A percentile compares a stretch with the other conserved stretches of the same genome.
These are phyloP conservation scores for Truncatella angustata DNA, from an alignment of 2,329 filamentous ascomycete species.

Conservation along the genomic window DNA sequence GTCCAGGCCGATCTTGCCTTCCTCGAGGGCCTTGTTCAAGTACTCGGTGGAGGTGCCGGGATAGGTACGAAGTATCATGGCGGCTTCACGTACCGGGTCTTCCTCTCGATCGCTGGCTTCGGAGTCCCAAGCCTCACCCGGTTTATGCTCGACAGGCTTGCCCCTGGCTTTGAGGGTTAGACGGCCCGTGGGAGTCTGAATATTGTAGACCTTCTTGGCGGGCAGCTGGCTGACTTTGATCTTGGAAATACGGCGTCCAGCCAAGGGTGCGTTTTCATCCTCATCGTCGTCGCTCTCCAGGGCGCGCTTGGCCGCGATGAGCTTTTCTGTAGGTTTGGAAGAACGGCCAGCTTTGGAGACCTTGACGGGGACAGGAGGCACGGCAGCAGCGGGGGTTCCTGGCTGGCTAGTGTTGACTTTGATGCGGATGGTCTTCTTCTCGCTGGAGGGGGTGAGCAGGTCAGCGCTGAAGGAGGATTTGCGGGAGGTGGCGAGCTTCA, in stretches of 20 bases:
- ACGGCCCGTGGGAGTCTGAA: constrained; percentile 32
- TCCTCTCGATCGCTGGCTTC: constrained; percentile 87
- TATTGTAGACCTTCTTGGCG: constrained; percentile 25
- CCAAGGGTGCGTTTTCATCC: constrained; percentile 36
- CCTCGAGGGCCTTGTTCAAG: constrained; percentile 70
- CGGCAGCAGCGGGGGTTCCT: constrained; percentile 24
- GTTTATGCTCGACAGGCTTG: constrained; percentile 65
- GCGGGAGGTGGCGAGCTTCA: constrained; percentile 31
- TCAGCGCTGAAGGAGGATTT: constrained; percentile 26
- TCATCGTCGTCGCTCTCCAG: constrained; percentile 52
- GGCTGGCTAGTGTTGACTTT: constrained; percentile 32
- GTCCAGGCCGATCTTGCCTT: constrained; percentile 71
- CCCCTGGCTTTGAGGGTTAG: constrained; percentile 65
- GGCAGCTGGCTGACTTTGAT: constrained; percentile 49
- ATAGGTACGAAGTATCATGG: constrained; percentile 85
- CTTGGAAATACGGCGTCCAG: constrained; percentile 43
- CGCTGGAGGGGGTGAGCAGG: constrained; percentile 24
- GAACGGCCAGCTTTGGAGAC: constrained; percentile 62
- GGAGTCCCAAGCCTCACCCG: constrained; percentile 92
- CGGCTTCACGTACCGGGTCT: constrained; percentile 86
- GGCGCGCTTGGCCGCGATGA: constrained; percentile 57
- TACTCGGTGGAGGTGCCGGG: constrained; percentile 86
- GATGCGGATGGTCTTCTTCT: constrained; percentile 37
- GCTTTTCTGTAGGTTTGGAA: constrained; percentile 57
- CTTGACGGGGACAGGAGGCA: constrained; percentile 21